Evolutionary conservation across 108 stramenopile genomes (phyloP).

Genomic region (Asterionellopsis glacialis): DNA sequence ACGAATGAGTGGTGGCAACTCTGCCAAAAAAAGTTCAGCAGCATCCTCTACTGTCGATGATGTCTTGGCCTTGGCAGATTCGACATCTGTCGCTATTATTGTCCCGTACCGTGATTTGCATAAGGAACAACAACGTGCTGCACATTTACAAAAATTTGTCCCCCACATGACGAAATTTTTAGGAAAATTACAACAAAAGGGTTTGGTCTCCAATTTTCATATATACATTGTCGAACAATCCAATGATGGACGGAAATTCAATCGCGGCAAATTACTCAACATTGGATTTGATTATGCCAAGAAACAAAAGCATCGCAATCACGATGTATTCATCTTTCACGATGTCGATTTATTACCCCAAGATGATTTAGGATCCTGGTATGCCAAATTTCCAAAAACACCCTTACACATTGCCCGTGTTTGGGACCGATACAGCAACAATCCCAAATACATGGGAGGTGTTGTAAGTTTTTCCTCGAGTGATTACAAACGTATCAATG

Average conservation of each 20-base stretch:
- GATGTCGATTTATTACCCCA: slow-evolving; percentile 97
- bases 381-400: slow-evolving; percentile 69
- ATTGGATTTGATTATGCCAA: slow-evolving; percentile 93
- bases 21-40: neutral
- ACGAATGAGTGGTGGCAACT: too few relatives aligned
- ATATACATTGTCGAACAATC: slow-evolving; percentile 97
- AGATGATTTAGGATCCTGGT: slow-evolving; percentile 63
- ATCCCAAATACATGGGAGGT: slow-evolving; percentile 97
- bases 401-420: slow-evolving; percentile 96
- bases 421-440: slow-evolving; percentile 97
- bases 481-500: slow-evolving; percentile 93
- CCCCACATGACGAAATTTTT: slow-evolving; percentile 92
- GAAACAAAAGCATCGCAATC: slow-evolving; percentile 38
- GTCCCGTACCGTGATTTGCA: slow-evolving; percentile 96
- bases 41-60: slow-evolving; percentile 7
- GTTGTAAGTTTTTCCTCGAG: slow-evolving; percentile 80
- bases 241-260: slow-evolving; percentile 95
- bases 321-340: slow-evolving; percentile 94
- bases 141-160: slow-evolving; percentile 82
- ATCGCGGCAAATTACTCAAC: slow-evolving; percentile 99
- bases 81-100: slow-evolving; percentile 85
- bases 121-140: slow-evolving; percentile 82
- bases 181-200: slow-evolving; percentile 14
- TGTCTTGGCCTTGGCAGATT: slow-evolving; percentile 35
- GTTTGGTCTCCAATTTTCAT: slow-evolving; percentile 71